Evolutionary conservation across 768 basidiomycete species (phyloP), one percentile per base, ranked within the genome.

Genomic region (Paxillus ammoniavirescens): DNA sequence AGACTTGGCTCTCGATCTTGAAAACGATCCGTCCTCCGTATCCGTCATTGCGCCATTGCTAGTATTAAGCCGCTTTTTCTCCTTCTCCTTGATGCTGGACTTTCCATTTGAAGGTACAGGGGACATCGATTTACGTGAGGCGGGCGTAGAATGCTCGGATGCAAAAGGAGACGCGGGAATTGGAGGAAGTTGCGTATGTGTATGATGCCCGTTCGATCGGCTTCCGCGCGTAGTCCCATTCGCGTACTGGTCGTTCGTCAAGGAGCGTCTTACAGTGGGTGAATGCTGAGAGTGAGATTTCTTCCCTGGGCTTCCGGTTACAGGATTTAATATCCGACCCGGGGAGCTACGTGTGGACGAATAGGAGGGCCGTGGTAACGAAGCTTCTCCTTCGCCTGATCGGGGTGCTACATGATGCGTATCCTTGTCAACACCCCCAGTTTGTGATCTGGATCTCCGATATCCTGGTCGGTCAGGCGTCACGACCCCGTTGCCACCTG

Each of bases 131-230:
- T 77, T 77, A 40, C 74, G 75, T 36, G 84, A 82, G 13, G 81
- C 76, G 45, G 85, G 80, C 15, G 74, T 67, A 42, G 87, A 83
- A 40, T 73, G 77, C 45, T 89, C 87, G 30, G 84, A 83, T 12
- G 73, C 65, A 60, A 83, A 83, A 1, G 85, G 86, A 42, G 89
- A 91, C 41, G 82, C 82, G 48, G 85, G 85, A 48, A 87, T 86
- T 23, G 85, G 82, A 28, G 84, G 77, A 35, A 87, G 73, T 49
- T 83, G 56, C 28, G 55, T 58, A 12, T 65, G 63, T 31, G 60
- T n/a, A 6, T 47, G 76, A 33, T 75, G 72, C 15, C 69, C 71
- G 26, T 72, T 72, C 7, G 73, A 56, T 56, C 69, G 69, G 12
- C 73, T 66, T 53, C 64, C 63, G 30, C 69, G 67, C n/a, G 54